Evolutionary conservation across 1,139 yeast species (phyloP).

Genomic region (Maudiozyma humilis): DNA sequence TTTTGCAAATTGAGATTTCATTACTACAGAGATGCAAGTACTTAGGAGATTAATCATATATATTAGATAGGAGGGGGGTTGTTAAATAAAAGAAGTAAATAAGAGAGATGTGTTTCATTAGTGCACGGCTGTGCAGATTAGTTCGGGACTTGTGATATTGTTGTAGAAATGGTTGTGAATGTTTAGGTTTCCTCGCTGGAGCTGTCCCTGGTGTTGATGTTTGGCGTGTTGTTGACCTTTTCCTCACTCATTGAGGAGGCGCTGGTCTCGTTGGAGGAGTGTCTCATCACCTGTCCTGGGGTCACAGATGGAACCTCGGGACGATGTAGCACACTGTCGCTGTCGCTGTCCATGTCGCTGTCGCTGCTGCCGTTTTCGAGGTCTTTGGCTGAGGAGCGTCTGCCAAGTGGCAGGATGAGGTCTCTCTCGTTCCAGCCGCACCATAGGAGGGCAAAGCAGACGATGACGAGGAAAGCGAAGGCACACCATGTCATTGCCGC

Average conservation of each 20-base stretch:
- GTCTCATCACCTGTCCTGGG: conserved; percentile 1
- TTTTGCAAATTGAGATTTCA: no score
- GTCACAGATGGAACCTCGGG: background rate
- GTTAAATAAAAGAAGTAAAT: background rate
- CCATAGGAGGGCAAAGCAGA: conserved; percentile 5
- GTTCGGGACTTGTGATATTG: no score
- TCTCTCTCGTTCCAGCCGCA: conserved; percentile 5
- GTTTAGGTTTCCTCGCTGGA: background rate
- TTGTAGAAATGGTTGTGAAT: no score
- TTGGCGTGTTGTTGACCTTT: background rate
- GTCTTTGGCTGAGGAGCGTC: background rate
- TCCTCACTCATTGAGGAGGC: conserved; percentile 1
- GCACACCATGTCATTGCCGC: conserved; percentile 24
- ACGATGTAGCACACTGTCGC: background rate
- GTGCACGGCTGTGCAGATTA: no score
- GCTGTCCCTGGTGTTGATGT: background rate
- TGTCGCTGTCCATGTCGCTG: background rate
- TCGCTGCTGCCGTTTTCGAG: background rate
- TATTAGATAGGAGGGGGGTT: background rate
- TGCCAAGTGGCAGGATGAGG: background rate
- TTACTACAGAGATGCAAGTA: no score
- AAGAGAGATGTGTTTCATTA: background rate
- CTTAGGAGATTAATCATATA: no score
- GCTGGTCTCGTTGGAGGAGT: background rate
- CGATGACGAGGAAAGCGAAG: conserved; percentile 15